phyloP scores from a whole-genome alignment of 2,329 filamentous ascomycete species.

The Sclerotiophoma versabilis region DNA sequence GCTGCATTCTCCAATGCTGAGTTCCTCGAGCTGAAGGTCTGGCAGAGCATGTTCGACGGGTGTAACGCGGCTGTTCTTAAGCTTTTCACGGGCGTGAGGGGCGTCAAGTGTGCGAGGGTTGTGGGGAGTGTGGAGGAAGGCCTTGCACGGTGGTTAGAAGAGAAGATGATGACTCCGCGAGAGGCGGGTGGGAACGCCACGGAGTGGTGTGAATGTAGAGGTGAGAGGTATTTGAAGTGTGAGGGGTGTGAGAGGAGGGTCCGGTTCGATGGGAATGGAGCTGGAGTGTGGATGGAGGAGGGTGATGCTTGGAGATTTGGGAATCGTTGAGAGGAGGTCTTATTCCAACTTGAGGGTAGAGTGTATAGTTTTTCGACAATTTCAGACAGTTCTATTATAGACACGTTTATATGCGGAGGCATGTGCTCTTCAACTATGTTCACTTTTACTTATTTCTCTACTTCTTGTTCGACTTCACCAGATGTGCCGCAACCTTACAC shows the following conservation, averaged over 20 bases:
- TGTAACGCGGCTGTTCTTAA: constrained; percentile 53
- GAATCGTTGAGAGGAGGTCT: constrained; percentile 17
- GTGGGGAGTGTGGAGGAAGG: constrained; percentile 52
- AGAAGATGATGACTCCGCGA: constrained; percentile 51
- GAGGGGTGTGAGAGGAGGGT: constrained; percentile 26
- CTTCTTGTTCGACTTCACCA: no score
- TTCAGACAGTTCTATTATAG: no score
- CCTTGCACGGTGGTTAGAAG: constrained; percentile 56
- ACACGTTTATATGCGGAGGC: no score
- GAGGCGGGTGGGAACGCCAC: constrained; percentile 26
- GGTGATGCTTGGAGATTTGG: constrained; percentile 33
- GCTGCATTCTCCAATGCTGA: constrained; percentile 56
- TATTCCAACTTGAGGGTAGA: no score
- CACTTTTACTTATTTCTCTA: no score
- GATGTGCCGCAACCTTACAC: no score
- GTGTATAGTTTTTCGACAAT: no score
- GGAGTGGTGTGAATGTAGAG: constrained; percentile 38
- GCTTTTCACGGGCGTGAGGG: constrained; percentile 56
- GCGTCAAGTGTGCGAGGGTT: constrained; percentile 54
- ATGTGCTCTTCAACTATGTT: no score
- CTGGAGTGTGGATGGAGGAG: constrained; percentile 23
- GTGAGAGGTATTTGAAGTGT: constrained; percentile 41
- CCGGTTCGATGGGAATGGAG: constrained; percentile 8
- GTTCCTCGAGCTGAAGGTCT: constrained; percentile 58
- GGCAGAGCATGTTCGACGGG: constrained; percentile 50